Conservation (phyloP, 1,284 basidiomycete species). For the Chondrostereum purpureum region DNA sequence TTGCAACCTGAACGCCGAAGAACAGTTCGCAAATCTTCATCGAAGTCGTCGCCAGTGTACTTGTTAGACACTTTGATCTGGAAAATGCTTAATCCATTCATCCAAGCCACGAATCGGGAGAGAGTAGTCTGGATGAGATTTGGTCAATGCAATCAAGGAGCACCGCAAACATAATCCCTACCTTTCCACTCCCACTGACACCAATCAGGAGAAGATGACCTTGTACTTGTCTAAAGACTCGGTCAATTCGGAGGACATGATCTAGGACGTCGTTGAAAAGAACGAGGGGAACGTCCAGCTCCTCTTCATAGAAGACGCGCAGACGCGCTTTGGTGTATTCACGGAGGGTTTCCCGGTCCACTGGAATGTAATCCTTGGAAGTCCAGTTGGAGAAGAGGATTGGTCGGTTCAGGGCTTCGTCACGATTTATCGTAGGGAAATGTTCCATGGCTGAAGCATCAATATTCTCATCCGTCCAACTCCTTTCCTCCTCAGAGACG, state of each 20-base stretch:
- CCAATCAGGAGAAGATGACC: constrained; percentile 96
- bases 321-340: constrained; percentile 97
- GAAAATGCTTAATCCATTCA: constrained; percentile 98
- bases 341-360: constrained; percentile 87
- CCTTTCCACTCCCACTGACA: constrained; percentile 97
- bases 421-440: constrained; percentile 88
- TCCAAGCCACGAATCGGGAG: constrained; percentile 98
- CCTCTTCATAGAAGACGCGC: constrained; percentile 95
- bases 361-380: constrained; percentile 93
- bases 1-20: constrained; percentile 94
- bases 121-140: constrained; percentile 73
- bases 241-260: constrained; percentile 94
- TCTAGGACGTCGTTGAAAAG: constrained; percentile 98
- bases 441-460: constrained; percentile 80
- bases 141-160: constrained; percentile 10
- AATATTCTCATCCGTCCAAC: constrained; percentile 93
- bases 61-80: constrained; percentile 99
- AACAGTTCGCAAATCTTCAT: constrained; percentile 92
- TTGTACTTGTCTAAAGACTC: constrained; percentile 98
- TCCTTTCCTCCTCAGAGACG: constrained; percentile 85
- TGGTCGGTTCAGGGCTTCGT: constrained; percentile 80
- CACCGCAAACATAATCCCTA: constrained; percentile 27
- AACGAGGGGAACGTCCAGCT: constrained; percentile 96
- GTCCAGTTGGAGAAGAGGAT: constrained; percentile 99
- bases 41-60: constrained; percentile 97